Percentiles rank a stretch among this genome's conserved stretches.
These are phyloP conservation scores for Mucor saturninus DNA, from an alignment of 371 early-diverging fungal genomes.

Conservation along the genomic window DNA sequence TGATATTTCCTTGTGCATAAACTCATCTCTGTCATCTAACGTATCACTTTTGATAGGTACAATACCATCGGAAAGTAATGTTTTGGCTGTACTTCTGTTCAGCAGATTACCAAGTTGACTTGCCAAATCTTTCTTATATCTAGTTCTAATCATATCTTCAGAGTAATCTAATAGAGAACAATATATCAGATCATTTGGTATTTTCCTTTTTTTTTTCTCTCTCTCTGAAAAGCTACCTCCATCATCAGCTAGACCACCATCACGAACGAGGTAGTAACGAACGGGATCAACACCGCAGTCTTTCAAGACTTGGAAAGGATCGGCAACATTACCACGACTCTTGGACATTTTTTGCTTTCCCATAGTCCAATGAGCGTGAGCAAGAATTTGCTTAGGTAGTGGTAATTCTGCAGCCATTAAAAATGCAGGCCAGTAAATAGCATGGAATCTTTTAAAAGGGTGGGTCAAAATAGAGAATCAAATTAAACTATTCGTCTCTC, in stretches of 20 bases:
- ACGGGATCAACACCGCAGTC: constrained; percentile 85
- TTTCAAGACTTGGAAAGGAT: constrained; percentile 76
- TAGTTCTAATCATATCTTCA: constrained; percentile 59
- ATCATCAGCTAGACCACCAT: constrained; percentile 89
- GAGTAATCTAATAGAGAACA: constrained; percentile 71
- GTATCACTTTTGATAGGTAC: constrained; percentile 46
- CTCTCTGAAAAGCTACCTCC: constrained; percentile 47
- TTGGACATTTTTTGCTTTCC: constrained; percentile 93
- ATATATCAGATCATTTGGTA: background rate
- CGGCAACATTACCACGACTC: constrained; percentile 88
- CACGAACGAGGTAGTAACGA: constrained; percentile 89
- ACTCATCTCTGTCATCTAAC: constrained; percentile 39
- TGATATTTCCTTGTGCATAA: constrained; percentile 40
- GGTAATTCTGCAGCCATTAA: constrained; percentile 86
- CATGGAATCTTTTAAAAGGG: constrained; percentile 74
- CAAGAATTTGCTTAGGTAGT: constrained; percentile 79
- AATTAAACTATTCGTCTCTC: background rate
- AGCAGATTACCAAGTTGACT: constrained; percentile 90
- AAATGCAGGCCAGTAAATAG: constrained; percentile 96
- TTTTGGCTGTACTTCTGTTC: constrained; percentile 62
- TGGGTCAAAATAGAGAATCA: too few relatives aligned
- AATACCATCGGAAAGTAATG: constrained; percentile 59
- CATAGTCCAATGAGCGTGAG: constrained; percentile 96
- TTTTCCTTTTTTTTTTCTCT: background rate
- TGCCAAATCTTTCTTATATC: constrained; percentile 82